Evolutionary conservation across 2,329 filamentous ascomycete species (phyloP), one percentile per base, ranked within the genome.

Genomic region (Beauveria bassiana): DNA sequence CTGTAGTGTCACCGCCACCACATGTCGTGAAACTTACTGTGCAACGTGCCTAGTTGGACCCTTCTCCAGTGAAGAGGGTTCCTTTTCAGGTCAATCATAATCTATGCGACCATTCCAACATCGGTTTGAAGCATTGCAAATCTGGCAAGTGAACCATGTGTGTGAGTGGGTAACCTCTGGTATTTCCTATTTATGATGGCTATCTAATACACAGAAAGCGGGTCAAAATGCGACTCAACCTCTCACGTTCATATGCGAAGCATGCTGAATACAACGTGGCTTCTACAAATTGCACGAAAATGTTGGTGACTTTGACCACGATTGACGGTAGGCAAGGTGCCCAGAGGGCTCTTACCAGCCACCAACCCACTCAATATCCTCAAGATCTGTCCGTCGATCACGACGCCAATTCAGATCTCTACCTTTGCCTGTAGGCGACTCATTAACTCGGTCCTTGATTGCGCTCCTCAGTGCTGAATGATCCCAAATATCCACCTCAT

Each of bases 311-410:
- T 77, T 72, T 74, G 83, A 83, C 82, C 78, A 86, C 83, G 85
- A 86, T 82, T 85, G 84, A 74, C 79, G 72, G 73, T 66, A 74
- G 68, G 67, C 26, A 55, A 38, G 26, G 47, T 31, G 59, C 59
- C 24, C 31, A 3, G 12, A 3, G 70, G 74, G 75, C 68, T 86
- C 86, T 66, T 90, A 86, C 86, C 90, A 96, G 78, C 90, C 91
- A 81, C 92, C 92, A 86, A 96, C 91, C 88, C 93, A 96, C 85
- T 96, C 92, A 80, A 93, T 78, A 71, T 93, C 89, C 71, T 87
- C 87, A 74, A 90, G 83, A 77, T 89, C 87, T 71, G 81, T 75
- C 68, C 82, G 82, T 70, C 77, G 79, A 65, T 88, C 86, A 70
- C 83, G 79, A 70, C 83, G 82, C 82, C 83, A 85, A 66, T 82